Conservation (phyloP, 78 protist genomes). For the Polysphondylium violaceum region DNA sequence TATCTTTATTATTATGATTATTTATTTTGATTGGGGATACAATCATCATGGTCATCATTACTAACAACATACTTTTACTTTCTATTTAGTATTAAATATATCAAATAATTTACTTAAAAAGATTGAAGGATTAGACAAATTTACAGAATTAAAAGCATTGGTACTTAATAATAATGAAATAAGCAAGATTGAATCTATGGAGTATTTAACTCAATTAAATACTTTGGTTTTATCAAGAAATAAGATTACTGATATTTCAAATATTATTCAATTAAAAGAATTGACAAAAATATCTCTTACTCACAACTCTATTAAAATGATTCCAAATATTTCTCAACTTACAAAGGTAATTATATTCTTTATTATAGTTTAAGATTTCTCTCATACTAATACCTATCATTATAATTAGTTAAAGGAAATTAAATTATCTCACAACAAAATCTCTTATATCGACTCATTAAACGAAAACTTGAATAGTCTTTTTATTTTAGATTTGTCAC, state of each 20-base stretch:
- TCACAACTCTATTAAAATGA: conserved; percentile 12
- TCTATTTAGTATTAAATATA: conserved; percentile 28
- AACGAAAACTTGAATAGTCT: conserved; percentile 4
- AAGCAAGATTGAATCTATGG: conserved; percentile 46
- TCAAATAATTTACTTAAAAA: conserved; percentile 54
- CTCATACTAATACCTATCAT: too few relatives aligned
- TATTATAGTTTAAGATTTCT: neutral
- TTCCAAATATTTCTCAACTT: conserved; percentile 38
- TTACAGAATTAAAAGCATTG: conserved; percentile 26
- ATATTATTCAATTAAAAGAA: conserved; percentile 15
- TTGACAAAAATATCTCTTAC: conserved; percentile 52
- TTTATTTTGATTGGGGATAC: neutral
- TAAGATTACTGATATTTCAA: conserved; percentile 21
- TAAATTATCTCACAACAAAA: conserved; percentile 37
- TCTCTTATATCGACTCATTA: conserved; percentile 34
- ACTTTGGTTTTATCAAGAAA: conserved; percentile 63
- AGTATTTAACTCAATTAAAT: conserved; percentile 21
- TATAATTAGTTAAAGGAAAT: conserved; percentile 43
- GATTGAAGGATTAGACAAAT: conserved; percentile 42
- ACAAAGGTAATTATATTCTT: conserved; percentile 3
- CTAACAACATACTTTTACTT: neutral
- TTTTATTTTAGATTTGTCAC: conserved; percentile 36
- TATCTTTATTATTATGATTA: neutral
- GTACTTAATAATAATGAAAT: conserved; percentile 63
- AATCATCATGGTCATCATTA: too few relatives aligned